A percentile compares a stretch with the other conserved stretches of the same genome.
phyloP scores from a whole-genome alignment of 2,329 filamentous ascomycete species.

The Fusarium coicis region DNA sequence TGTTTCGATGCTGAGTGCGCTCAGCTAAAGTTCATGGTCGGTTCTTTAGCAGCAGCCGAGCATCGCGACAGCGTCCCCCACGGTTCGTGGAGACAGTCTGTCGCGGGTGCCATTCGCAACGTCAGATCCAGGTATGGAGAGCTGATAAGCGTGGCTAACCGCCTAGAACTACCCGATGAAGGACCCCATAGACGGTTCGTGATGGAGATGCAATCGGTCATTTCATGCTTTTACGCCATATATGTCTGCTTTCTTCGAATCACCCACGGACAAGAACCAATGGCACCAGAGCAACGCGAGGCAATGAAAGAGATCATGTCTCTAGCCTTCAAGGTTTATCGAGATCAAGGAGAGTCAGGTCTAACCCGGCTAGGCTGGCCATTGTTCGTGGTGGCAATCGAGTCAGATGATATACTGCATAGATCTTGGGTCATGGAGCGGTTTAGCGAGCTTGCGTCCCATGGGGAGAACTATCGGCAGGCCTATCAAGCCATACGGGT shows the following conservation, averaged over 20 bases:
- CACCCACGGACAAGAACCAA: not conserved
- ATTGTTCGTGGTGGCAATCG: not conserved
- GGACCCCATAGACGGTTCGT: not conserved
- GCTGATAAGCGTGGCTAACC: not conserved
- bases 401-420: not conserved
- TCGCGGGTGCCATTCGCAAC: not conserved
- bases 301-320: not conserved
- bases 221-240: not conserved
- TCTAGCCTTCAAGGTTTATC: not conserved
- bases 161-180: not conserved
- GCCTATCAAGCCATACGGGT: not conserved
- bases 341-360: not conserved
- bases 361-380: not conserved
- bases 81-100: not conserved
- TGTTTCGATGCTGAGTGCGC: not conserved
- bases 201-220: not conserved
- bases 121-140: not conserved
- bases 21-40: not conserved
- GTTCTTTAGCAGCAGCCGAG: not conserved
- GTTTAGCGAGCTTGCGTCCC: not conserved
- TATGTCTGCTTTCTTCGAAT: not conserved
- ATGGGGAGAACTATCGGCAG: not conserved
- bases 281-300: not conserved
- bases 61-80: not conserved
- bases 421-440: not conserved